Evolutionary conservation across 768 basidiomycete species (phyloP), one percentile per base, ranked within the genome.

Genomic region (Hygrophorus pudorinus): DNA sequence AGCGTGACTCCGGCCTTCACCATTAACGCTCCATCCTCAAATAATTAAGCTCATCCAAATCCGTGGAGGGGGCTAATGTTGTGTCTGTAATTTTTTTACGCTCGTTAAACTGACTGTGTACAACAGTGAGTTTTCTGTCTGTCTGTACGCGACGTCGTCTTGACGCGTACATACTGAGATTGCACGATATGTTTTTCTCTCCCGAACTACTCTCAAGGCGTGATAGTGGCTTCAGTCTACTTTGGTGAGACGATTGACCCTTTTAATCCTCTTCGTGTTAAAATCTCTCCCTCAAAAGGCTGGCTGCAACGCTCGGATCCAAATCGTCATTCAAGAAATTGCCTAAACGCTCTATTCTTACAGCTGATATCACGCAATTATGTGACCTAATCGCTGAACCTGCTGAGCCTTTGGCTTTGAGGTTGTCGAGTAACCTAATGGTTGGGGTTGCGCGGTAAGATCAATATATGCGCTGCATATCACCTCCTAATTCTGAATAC

Each of bases 221-320:
- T 47, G 88, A 93, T 53, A 88, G 82, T 51, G 87, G 90, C 11
- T 91, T 87, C 55, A 91, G 90, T 46, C 74, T 91, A n/a, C 68
- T 90, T 14, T 91, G 88, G 88, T 87, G 59, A 46, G 53, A 28
- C 12, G 5, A 14, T 18, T 18, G 21, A 21, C n/a, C 14, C 27
- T 14, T 42, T 12, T 41, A 1, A 28, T 20, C 31, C 5, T 6
- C 2, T 20, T 11, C 18, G 4, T 14, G 10, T 10, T 9, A 24
- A 27, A n/a, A 9, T n/a, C 37, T 42, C n/a, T 24, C 29, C 18
- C 20, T 8, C 28, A 39, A 24, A 47, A 94, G 91, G 91, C 78
- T 94, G 17, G 88, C 88, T 6, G 90, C 91, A 1, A 94, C 91
- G 1, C 68, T 93, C 17, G 91, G 91, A 33, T 81, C 89, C 6